phyloP scores from a whole-genome alignment of 768 basidiomycete species.

The Ramaria rubella region DNA sequence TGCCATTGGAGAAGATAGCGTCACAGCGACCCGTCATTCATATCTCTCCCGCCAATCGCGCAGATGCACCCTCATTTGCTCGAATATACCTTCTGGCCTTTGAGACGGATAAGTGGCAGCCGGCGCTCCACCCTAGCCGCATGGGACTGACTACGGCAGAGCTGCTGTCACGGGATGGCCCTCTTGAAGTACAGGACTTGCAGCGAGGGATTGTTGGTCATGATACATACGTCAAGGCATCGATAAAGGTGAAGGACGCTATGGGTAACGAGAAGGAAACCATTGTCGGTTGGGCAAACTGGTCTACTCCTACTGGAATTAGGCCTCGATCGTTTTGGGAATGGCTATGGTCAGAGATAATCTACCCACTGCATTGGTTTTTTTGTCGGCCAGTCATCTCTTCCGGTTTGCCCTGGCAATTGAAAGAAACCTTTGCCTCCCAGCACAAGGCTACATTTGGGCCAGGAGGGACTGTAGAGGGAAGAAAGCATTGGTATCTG shows the following conservation, averaged over 20 bases:
- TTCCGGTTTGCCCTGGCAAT: background rate
- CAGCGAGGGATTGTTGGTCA: background rate
- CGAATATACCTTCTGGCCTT: background rate
- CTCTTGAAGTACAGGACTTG: background rate
- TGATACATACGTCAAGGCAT: background rate
- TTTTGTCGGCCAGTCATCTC: background rate
- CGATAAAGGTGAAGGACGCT: background rate
- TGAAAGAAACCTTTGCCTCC: background rate
- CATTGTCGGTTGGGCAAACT: conserved; percentile 1
- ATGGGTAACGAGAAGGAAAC: background rate
- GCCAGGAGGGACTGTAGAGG: background rate
- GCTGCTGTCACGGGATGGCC: background rate
- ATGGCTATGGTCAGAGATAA: conserved; percentile 5
- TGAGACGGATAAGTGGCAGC: background rate
- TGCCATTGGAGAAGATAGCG: too few species aligned
- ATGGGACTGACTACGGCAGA: background rate
- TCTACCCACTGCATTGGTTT: conserved; percentile 1
- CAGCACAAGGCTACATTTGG: conserved; percentile 7
- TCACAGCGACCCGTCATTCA: too few species aligned
- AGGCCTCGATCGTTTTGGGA: conserved; percentile 6
- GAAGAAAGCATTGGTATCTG: conserved; percentile 5
- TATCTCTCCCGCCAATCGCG: background rate
- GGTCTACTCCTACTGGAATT: background rate
- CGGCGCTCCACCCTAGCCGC: background rate
- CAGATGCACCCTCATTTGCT: background rate